Conservation (phyloP, 208 protist species). For the Acanthamoeba healyi region DNA sequence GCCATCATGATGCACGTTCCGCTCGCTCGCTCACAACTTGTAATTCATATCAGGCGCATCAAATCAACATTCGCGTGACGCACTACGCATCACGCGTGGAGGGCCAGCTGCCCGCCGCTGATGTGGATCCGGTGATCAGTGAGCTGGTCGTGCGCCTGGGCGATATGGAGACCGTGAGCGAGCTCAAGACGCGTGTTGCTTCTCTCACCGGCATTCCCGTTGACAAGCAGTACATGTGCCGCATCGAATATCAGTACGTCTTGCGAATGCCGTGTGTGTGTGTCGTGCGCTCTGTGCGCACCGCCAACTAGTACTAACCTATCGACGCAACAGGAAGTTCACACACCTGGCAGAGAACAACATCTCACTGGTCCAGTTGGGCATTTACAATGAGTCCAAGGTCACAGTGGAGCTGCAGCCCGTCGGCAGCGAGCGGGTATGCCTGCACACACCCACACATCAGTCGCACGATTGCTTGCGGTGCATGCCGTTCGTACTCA, state of each 20-base stretch:
- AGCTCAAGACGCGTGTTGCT: neutral
- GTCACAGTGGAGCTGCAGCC: slow-evolving; percentile 6
- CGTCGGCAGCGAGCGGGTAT: neutral
- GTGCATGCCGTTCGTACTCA: too few species aligned
- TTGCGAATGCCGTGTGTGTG: neutral
- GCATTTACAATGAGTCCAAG: slow-evolving; percentile 22
- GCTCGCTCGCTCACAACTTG: too few species aligned
- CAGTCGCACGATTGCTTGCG: too few species aligned
- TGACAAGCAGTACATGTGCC: slow-evolving; percentile 38
- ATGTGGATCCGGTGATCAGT: neutral
- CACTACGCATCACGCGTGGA: slow-evolving; percentile 26
- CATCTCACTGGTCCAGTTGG: slow-evolving; percentile 7
- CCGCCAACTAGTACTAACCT: neutral
- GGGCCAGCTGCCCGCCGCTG: slow-evolving; percentile 9
- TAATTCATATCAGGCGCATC: neutral
- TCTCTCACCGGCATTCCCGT: neutral
- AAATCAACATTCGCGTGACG: slow-evolving; percentile 23
- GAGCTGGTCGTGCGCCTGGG: slow-evolving; percentile 22
- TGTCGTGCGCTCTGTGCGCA: neutral
- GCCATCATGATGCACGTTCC: too few species aligned
- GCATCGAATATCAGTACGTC: slow-evolving; percentile 49
- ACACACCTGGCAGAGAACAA: slow-evolving; percentile 36
- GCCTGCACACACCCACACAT: too few species aligned
- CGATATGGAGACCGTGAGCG: slow-evolving; percentile 47
- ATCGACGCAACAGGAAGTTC: neutral